Evolutionary conservation across 1,284 basidiomycete genomes (phyloP).

Genomic region (Fomitopsis palustris): DNA sequence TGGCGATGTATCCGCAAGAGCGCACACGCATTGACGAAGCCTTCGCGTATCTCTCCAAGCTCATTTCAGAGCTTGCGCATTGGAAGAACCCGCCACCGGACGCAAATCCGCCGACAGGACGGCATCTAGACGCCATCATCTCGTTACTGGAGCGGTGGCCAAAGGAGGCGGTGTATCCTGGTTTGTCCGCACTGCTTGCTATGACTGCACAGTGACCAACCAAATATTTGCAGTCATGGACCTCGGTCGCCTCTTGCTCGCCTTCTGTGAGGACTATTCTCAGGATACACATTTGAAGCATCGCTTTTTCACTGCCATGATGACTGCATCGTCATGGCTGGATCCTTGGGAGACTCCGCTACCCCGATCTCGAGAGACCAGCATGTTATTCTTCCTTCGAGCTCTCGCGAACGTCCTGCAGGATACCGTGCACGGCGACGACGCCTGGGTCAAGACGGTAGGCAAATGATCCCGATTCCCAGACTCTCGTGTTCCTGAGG

Average conservation of each 20-base stretch:
- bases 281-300: conserved; percentile 43
- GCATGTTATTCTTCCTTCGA: conserved; percentile 81
- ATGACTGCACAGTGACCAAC: neutral
- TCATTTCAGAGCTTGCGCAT: conserved; percentile 36
- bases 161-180: conserved; percentile 75
- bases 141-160: conserved; percentile 81
- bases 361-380: conserved; percentile 77
- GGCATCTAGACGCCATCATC: conserved; percentile 63
- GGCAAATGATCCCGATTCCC: neutral
- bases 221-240: conserved; percentile 73
- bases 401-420: conserved; percentile 81
- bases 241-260: conserved; percentile 76
- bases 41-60: conserved; percentile 60
- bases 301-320: conserved; percentile 57
- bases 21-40: conserved; percentile 58
- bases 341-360: conserved; percentile 49
- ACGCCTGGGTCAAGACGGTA: conserved; percentile 51
- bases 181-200: conserved; percentile 37
- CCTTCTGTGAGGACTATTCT: conserved; percentile 55
- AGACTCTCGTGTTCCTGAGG: neutral
- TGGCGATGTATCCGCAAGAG: conserved; percentile 73
- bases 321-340: conserved; percentile 70
- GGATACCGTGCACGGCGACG: conserved; percentile 42
- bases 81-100: conserved; percentile 20
- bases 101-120: conserved; percentile 30